A percentile compares a stretch with the other conserved stretches of the same genome.
Evolutionary conservation across 441 rosid genomes (phyloP).

Genomic region (Gossypium schwendimanii): DNA sequence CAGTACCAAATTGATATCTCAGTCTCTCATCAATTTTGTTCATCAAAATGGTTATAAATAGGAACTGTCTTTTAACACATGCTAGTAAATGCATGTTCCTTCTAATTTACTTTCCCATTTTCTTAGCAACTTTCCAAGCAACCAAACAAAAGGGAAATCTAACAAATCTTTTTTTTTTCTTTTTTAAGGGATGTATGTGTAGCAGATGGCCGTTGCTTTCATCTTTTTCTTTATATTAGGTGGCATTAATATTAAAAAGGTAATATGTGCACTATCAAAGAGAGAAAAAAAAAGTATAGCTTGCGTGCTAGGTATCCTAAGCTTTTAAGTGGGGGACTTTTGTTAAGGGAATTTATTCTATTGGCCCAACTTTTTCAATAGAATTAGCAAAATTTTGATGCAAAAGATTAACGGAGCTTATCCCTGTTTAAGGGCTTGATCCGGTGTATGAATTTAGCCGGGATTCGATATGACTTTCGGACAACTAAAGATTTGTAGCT

Average conservation of each 20-base stretch:
- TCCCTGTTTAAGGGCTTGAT: too few species aligned
- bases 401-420: too few species aligned
- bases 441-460: background rate
- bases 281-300: conserved; percentile 8
- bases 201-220: conserved; percentile 18
- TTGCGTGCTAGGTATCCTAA: conserved; percentile 30
- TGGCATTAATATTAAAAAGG: conserved; percentile 3
- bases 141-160: background rate
- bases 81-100: background rate
- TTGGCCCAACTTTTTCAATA: conserved; percentile 2
- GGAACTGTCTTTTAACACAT: too few species aligned
- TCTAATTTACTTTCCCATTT: background rate
- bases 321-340: conserved; percentile 21
- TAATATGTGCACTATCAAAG: conserved; percentile 5
- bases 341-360: conserved; percentile 22
- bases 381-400: background rate
- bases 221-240: conserved; percentile 9
- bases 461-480: background rate
- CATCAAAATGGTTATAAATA: too few species aligned
- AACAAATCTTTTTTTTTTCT: background rate
- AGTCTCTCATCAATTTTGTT: background rate
- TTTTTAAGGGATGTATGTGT: background rate
- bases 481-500: background rate
- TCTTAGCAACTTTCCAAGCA: background rate
- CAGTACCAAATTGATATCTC: background rate